Base-by-base conservation (phyloP, 805 yeast genomes). In the Monosporozyma solicola region DNA sequence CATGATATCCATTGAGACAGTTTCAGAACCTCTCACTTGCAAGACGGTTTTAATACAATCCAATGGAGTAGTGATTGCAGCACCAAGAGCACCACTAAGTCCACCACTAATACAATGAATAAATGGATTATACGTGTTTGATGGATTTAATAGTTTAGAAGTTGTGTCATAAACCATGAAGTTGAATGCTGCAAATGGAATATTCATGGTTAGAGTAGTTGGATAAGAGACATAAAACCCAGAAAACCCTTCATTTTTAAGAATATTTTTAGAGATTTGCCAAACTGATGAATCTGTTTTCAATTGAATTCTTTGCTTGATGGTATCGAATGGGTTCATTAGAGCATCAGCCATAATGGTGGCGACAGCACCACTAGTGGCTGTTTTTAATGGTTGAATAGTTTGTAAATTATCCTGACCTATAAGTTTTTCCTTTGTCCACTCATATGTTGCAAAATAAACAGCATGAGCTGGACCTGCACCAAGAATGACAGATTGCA, bases 391-490 rank as follows among this genome's bases (percentile, higher is more conserved):
- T 22, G 97, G 94, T 63, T 87, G 92, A 63, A 82, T 71, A 9
- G 72, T 67, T 31, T 65, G 62, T 27, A 57, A 57, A 45, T 70
- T 69, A 27, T 67, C 62, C 16, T 69, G 68, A 43, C 63, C 61
- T 46, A 73, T 72, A 27, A 74, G 53, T 6, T 61, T 58, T 48
- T 69, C 62, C 57, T 73, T 78, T 39, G 90, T 77, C 50, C 82
- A 77, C 70, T 92, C 99, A 69, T 90, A 94, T 3, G 94, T 95
- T n/a, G 91, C 83, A 67, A 90, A 92, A 71, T 94, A 92, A 6
- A 94, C 85, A 3, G 98, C 98, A 72, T 92, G 99, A 3, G 98
- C 97, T 2, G 99, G 99, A 6, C 99, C 99, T n/a, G 99, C 97
- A 41, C 99, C 99, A 56, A 92, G 66, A 2, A 90, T 83, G 55